These are phyloP conservation scores for Phyllosticta citribraziliensis DNA, from an alignment of 2,329 filamentous ascomycete genomes.

Conservation along the genomic window DNA sequence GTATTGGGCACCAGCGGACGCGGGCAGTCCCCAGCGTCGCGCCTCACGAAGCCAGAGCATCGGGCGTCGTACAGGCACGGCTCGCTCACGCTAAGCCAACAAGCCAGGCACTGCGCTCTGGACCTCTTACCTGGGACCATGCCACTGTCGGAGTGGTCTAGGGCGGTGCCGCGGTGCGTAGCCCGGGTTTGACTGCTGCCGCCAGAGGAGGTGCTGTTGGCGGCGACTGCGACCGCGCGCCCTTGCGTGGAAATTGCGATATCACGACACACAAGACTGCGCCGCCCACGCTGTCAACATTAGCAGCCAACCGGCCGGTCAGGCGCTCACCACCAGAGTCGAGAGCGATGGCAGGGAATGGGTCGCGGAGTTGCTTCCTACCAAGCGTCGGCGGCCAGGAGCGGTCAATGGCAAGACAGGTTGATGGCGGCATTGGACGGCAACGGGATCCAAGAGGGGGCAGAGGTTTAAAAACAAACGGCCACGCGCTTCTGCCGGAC, in stretches of 20 bases:
- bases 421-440: neutral
- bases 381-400: neutral
- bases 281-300: neutral
- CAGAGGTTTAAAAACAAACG: neutral
- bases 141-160: neutral
- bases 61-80: neutral
- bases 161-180: neutral
- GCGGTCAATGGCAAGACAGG: neutral
- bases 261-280: neutral
- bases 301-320: neutral
- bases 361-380: neutral
- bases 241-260: neutral
- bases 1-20: constrained; percentile 9
- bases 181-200: neutral
- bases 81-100: neutral
- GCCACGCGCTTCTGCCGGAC: neutral
- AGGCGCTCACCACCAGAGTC: neutral
- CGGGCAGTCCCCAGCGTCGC: constrained; percentile 9
- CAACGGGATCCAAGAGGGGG: neutral
- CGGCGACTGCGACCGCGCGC: neutral
- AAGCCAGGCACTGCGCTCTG: neutral
- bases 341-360: neutral
- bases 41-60: constrained; percentile 7
- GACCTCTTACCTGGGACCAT: neutral
- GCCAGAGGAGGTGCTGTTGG: neutral